Percentiles rank a stretch among this genome's conserved stretches.
Evolutionary conservation across 2,329 filamentous ascomycete species (phyloP).

Genomic region (Colletotrichum sp.): DNA sequence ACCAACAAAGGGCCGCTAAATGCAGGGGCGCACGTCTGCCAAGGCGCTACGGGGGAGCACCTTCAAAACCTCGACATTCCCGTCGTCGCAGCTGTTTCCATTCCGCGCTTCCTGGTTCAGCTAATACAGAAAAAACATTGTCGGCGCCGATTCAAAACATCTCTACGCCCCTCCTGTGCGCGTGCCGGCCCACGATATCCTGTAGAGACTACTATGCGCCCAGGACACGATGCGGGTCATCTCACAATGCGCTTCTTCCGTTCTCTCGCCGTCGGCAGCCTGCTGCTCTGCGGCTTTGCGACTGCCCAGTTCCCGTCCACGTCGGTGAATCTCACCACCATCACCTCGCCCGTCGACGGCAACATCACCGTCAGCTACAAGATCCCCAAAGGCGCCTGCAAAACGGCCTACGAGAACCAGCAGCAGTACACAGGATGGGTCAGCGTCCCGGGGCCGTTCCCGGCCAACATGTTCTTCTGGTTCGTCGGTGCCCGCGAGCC

Average conservation of each 20-base stretch:
- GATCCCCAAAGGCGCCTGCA: constrained; percentile 63
- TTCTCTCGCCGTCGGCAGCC: constrained; percentile 5
- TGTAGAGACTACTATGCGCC: constrained; percentile 11
- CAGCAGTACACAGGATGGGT: constrained; percentile 77
- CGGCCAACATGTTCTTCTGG: constrained; percentile 59
- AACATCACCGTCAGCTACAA: constrained; percentile 74
- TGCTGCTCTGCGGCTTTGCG: background rate
- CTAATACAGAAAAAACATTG: background rate
- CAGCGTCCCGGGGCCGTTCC: constrained; percentile 59
- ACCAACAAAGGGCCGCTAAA: background rate
- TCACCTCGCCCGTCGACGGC: constrained; percentile 66
- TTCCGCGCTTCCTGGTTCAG: background rate
- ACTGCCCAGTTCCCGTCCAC: constrained; percentile 18
- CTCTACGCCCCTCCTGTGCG: background rate
- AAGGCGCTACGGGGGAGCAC: constrained; percentile 4
- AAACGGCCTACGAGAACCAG: constrained; percentile 67
- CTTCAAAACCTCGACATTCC: constrained; percentile 17
- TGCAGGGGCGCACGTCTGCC: constrained; percentile 15
- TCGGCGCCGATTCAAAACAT: background rate
- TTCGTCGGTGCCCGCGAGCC: constrained; percentile 50
- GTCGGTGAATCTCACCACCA: constrained; percentile 53
- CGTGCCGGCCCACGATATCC: background rate
- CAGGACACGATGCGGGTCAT: constrained; percentile 16
- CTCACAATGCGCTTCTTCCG: constrained; percentile 15
- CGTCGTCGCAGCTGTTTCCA: background rate